Percentiles rank a stretch among this genome's conserved stretches.
These are phyloP conservation scores for Trametes cinnabarina DNA, from an alignment of 768 basidiomycete genomes.

Conservation along the genomic window DNA sequence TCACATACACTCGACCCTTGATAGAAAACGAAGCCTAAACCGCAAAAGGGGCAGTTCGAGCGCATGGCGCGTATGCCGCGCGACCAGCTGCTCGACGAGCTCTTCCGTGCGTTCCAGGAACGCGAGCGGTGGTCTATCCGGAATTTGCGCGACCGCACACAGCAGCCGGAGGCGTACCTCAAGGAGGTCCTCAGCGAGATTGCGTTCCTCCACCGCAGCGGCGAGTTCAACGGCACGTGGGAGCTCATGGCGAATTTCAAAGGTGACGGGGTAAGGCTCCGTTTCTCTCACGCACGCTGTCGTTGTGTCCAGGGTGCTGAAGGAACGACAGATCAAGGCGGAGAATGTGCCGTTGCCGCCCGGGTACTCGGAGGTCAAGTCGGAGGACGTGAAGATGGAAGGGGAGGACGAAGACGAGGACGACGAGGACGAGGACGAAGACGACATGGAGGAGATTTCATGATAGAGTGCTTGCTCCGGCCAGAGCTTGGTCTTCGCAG, in stretches of 20 bases:
- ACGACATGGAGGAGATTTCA: constrained; percentile 74
- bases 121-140: constrained; percentile 82
- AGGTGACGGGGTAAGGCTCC: constrained; percentile 51
- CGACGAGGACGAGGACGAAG: constrained; percentile 56
- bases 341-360: constrained; percentile 30
- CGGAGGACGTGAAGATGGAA: constrained; percentile 28
- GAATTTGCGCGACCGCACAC: constrained; percentile 70
- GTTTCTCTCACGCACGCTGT: neutral
- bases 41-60: constrained; percentile 70
- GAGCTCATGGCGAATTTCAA: constrained; percentile 75
- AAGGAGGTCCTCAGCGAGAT: constrained; percentile 80
- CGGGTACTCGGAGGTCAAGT: constrained; percentile 19
- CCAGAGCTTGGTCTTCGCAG: neutral
- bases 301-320: neutral
- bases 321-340: constrained; percentile 29
- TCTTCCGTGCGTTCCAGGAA: constrained; percentile 77
- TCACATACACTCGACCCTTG: constrained; percentile 16
- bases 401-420: constrained; percentile 53
- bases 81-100: constrained; percentile 81
- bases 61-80: constrained; percentile 90
- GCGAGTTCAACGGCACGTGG: constrained; percentile 79
- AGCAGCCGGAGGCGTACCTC: constrained; percentile 85
- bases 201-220: constrained; percentile 72
- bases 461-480: constrained; percentile 24
- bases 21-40: constrained; percentile 68